Conservation (phyloP, 352 stramenopile genomes). For the Globisporangium spiculum region DNA sequence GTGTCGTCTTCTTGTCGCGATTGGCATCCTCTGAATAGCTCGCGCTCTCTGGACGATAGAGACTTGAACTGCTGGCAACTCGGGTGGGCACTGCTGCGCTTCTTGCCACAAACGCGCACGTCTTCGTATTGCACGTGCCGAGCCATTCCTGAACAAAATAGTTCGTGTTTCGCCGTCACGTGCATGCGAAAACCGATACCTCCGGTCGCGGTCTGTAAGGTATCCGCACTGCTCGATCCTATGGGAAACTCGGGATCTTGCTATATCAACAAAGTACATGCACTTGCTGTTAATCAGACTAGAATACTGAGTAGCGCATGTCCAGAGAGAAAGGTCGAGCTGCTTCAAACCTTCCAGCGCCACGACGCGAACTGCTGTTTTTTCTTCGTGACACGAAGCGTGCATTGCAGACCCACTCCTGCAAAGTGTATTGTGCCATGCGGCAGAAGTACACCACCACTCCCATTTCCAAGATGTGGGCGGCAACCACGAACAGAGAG, state of each 20-base stretch:
- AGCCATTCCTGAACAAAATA: background rate
- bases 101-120: constrained; percentile 17
- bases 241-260: background rate
- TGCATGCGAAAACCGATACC: background rate
- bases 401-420: background rate
- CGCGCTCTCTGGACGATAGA: constrained; percentile 11
- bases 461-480: background rate
- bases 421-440: background rate
- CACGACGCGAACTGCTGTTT: background rate
- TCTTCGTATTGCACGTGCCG: constrained; percentile 21
- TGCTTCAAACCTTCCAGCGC: constrained; percentile 11
- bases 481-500: background rate
- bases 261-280: background rate
- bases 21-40: background rate
- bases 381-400: background rate
- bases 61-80: constrained; percentile 21
- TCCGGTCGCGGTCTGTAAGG: background rate
- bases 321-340: too few species aligned
- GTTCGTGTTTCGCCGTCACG: background rate
- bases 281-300: background rate
- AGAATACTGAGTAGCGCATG: background rate
- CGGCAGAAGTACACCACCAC: background rate
- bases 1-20: background rate
- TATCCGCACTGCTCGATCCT: background rate
- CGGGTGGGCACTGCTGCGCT: constrained; percentile 19